phyloP scores from a whole-genome alignment of 495 filamentous ascomycete species.

The Hyaloscypha hepaticicola region DNA sequence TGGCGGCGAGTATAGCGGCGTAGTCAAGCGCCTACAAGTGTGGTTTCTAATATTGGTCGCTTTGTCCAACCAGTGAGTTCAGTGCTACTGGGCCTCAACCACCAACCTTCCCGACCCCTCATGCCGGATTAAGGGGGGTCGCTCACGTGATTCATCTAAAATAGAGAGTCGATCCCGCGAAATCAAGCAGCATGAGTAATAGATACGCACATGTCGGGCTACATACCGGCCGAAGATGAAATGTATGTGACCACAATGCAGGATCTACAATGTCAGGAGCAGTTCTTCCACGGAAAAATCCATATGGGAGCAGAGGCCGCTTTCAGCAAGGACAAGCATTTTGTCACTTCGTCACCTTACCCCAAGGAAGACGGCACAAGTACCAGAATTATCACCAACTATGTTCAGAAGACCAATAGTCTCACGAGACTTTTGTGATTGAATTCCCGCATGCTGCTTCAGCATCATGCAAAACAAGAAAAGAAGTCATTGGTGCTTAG shows the following conservation, averaged over 20 bases:
- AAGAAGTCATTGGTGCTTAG: neutral
- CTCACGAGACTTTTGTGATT: neutral
- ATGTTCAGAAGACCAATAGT: neutral
- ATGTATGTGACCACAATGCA: neutral
- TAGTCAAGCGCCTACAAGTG: neutral
- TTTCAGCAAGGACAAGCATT: neutral
- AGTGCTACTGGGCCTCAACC: neutral
- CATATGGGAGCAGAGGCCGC: neutral
- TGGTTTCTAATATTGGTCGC: neutral
- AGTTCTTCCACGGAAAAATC: neutral
- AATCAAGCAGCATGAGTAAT: neutral
- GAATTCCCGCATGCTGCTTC: neutral
- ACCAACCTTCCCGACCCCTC: neutral
- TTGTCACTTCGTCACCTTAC: neutral
- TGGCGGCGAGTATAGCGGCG: neutral
- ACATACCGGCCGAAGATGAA: neutral
- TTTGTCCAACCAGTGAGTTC: neutral
- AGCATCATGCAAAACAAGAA: neutral
- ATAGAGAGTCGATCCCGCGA: neutral
- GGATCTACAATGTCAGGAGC: neutral
- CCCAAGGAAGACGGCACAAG: neutral
- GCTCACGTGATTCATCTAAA: neutral
- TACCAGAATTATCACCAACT: neutral
- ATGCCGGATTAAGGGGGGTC: neutral
- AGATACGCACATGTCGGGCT: neutral